Evolutionary conservation across 768 basidiomycete genomes (phyloP).

Genomic region (Boletellus emodensis): DNA sequence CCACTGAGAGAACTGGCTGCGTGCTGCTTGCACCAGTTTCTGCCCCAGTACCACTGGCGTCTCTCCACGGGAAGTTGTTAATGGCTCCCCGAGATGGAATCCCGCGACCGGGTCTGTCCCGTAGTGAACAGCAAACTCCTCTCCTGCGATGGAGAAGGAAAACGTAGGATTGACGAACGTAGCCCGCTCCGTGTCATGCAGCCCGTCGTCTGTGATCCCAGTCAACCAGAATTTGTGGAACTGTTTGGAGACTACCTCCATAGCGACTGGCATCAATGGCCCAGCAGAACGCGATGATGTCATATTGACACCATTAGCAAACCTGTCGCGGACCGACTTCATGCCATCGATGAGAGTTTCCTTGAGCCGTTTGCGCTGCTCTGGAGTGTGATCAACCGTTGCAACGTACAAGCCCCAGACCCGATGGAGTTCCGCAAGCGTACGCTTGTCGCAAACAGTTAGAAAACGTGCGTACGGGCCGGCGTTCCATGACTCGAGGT

Average conservation of each 20-base stretch:
- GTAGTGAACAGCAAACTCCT: conserved; percentile 27
- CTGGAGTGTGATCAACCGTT: conserved; percentile 10
- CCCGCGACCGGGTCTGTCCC: conserved; percentile 28
- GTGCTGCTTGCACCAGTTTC: conserved; percentile 16
- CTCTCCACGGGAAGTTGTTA: conserved; percentile 10
- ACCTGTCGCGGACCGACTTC: conserved; percentile 6
- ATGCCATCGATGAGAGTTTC: conserved; percentile 20
- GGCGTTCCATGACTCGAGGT: conserved; percentile 21
- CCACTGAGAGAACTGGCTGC: conserved; percentile 26
- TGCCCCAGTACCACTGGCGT: conserved; percentile 9
- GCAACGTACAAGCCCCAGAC: conserved; percentile 20
- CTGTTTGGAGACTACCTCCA: conserved; percentile 10
- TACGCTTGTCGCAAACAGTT: conserved; percentile 19
- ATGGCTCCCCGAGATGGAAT: conserved; percentile 30
- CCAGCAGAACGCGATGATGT: conserved; percentile 28
- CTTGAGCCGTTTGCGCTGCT: conserved; percentile 11
- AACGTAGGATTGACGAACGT: conserved; percentile 30
- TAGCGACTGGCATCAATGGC: conserved; percentile 15
- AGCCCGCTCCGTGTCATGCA: conserved; percentile 9
- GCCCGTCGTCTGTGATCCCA: conserved; percentile 25
- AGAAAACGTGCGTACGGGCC: conserved; percentile 28
- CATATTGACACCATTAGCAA: background rate
- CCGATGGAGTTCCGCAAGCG: conserved; percentile 21
- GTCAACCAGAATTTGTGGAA: conserved; percentile 26
- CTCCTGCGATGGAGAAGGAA: conserved; percentile 20